Evolutionary conservation across 371 early-diverging fungal species (phyloP).

Genomic region (Rhizopus delemar): DNA sequence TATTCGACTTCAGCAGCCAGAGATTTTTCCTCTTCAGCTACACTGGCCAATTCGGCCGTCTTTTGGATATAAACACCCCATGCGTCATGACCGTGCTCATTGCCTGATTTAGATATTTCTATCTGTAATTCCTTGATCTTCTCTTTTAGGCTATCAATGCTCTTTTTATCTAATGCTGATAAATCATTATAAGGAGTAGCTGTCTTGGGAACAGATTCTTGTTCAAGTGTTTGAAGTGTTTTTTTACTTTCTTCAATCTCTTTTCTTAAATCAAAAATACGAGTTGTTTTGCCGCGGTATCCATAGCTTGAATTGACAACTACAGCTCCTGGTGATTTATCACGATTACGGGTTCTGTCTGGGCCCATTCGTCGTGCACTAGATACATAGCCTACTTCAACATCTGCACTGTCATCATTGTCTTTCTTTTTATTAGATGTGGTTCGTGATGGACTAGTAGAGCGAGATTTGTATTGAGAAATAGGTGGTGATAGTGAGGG

Average conservation of each 20-base stretch:
- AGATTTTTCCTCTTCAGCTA: constrained; percentile 56
- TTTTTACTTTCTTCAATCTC: constrained; percentile 57
- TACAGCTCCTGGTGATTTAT: constrained; percentile 20
- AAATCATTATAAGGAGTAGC: constrained; percentile 32
- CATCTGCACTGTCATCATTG: constrained; percentile 25
- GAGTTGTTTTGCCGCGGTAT: constrained; percentile 50
- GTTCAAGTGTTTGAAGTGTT: constrained; percentile 26
- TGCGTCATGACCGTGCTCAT: constrained; percentile 34
- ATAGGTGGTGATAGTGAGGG: constrained; percentile 25
- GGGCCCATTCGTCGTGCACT: constrained; percentile 61
- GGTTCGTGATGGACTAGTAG: constrained; percentile 25
- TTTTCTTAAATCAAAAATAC: constrained; percentile 59
- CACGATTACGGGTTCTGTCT: constrained; percentile 49
- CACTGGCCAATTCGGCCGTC: constrained; percentile 47
- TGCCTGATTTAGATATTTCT: constrained; percentile 37
- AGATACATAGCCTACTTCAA: constrained; percentile 61
- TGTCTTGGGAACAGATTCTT: constrained; percentile 25
- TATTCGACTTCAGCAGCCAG: constrained; percentile 53
- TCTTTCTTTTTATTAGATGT: constrained; percentile 11
- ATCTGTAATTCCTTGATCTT: constrained; percentile 49
- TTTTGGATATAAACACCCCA: constrained; percentile 44
- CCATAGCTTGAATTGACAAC: constrained; percentile 34
- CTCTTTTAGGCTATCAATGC: constrained; percentile 41
- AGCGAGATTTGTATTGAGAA: constrained; percentile 19
- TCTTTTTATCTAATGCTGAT: constrained; percentile 37